A percentile compares a stretch with the other conserved stretches of the same genome.
These are phyloP conservation scores for Aspergillus aculeatus DNA, from an alignment of 2,329 filamentous ascomycete genomes.

Conservation along the genomic window DNA sequence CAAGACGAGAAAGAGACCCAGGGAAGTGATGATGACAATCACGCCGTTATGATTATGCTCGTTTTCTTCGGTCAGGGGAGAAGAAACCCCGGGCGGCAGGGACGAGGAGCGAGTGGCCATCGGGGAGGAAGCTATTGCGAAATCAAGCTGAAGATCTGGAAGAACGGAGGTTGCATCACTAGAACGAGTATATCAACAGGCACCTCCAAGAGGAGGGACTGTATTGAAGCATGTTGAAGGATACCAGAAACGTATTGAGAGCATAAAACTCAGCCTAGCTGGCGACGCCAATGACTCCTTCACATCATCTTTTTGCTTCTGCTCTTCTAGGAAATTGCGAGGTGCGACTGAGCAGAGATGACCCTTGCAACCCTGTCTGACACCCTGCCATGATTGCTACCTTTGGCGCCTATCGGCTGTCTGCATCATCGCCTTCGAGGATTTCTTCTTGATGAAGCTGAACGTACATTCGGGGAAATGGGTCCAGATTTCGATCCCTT, in stretches of 20 bases:
- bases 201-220: neutral
- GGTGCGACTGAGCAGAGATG: neutral
- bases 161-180: neutral
- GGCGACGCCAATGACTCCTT: neutral
- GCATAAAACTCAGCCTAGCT: neutral
- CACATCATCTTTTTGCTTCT: neutral
- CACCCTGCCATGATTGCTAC: neutral
- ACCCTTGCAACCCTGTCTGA: neutral
- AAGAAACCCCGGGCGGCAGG: slow-evolving; percentile 23
- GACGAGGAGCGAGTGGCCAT: slow-evolving; percentile 3
- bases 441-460: neutral
- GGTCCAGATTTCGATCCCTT: too few species aligned
- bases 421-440: neutral
- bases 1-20: slow-evolving; percentile 40
- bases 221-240: neutral
- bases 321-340: neutral
- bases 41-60: slow-evolving; percentile 42
- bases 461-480: neutral
- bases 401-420: neutral
- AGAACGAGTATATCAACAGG: neutral
- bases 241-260: neutral
- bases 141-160: neutral
- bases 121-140: neutral
- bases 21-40: slow-evolving; percentile 40
- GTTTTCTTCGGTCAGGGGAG: slow-evolving; percentile 39